Conservation (phyloP, 805 yeast genomes). For the Blastobotrys muscicola region DNA sequence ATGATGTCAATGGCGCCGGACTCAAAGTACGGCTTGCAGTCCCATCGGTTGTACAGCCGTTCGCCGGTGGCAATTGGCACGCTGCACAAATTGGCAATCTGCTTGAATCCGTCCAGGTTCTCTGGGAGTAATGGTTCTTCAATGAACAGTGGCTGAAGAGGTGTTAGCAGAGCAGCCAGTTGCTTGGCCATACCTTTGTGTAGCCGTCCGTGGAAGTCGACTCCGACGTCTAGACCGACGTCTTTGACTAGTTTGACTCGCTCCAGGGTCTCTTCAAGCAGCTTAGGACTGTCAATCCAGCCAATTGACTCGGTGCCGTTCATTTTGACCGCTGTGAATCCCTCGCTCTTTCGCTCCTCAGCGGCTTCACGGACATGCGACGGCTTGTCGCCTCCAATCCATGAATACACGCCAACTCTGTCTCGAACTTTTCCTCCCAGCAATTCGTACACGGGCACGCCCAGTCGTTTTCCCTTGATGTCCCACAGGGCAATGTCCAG, state of each 20-base stretch:
- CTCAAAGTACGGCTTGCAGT: conserved; percentile 19
- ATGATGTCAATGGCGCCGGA: conserved; percentile 22
- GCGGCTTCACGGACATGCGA: conserved; percentile 23
- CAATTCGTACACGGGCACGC: conserved; percentile 24
- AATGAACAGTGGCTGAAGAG: conserved; percentile 22
- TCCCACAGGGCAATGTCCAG: conserved; percentile 29
- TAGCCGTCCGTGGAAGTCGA: conserved; percentile 27
- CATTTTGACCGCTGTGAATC: conserved; percentile 28
- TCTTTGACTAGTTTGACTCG: conserved; percentile 19
- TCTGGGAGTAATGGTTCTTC: conserved; percentile 26
- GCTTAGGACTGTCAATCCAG: conserved; percentile 22
- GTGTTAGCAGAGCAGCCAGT: conserved; percentile 21
- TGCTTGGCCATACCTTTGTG: conserved; percentile 27
- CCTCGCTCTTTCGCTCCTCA: conserved; percentile 22
- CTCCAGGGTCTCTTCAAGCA: conserved; percentile 22
- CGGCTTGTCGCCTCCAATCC: conserved; percentile 28
- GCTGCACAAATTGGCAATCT: conserved; percentile 17
- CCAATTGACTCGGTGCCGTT: conserved; percentile 24
- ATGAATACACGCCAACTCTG: conserved; percentile 23
- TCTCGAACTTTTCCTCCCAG: conserved; percentile 27
- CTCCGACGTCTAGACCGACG: conserved; percentile 23
- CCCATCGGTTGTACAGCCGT: conserved; percentile 22
- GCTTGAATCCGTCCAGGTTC: conserved; percentile 18
- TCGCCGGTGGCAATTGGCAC: conserved; percentile 25
- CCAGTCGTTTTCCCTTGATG: conserved; percentile 25